These are phyloP conservation scores for Lanzia echinophila DNA, from an alignment of 2,329 filamentous ascomycete species.

Conservation along the genomic window DNA sequence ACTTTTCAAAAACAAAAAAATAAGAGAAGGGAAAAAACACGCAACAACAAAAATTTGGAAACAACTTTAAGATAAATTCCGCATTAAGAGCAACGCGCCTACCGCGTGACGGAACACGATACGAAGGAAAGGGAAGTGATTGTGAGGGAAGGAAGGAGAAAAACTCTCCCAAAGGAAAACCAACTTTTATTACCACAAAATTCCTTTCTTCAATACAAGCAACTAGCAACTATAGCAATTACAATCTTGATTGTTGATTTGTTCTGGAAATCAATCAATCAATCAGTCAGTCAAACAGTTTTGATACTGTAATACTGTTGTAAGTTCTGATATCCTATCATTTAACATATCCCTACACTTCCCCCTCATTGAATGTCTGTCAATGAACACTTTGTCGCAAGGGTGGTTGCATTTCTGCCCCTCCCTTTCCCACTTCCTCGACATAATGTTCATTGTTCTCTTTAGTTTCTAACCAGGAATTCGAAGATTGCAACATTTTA, in stretches of 20 bases:
- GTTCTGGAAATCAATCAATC: not conserved
- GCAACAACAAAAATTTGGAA: not conserved
- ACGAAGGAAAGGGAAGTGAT: not conserved
- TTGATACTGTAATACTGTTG: not conserved
- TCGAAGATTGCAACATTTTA: not conserved
- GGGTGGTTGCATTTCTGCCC: slow-evolving; percentile 9
- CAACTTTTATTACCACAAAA: not conserved
- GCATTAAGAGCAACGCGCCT: slow-evolving; percentile 1
- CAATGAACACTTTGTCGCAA: slow-evolving; percentile 20
- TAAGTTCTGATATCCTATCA: not conserved
- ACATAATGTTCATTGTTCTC: slow-evolving; percentile 7
- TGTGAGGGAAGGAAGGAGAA: slow-evolving; percentile 3
- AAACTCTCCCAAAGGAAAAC: not conserved
- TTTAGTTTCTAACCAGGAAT: not conserved
- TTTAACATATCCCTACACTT: not conserved
- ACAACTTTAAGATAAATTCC: not conserved
- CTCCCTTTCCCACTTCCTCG: slow-evolving; percentile 6
- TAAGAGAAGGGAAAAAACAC: not conserved
- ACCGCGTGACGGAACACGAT: slow-evolving; percentile 5
- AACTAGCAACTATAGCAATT: not conserved
- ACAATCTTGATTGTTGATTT: not conserved
- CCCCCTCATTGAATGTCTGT: slow-evolving; percentile 1
- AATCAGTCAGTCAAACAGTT: not conserved
- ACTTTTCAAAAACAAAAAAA: too few relatives aligned
- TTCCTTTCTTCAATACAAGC: not conserved